Evolutionary conservation across 2,329 filamentous ascomycete species (phyloP).

Genomic region (Aspergillus viridinutans): DNA sequence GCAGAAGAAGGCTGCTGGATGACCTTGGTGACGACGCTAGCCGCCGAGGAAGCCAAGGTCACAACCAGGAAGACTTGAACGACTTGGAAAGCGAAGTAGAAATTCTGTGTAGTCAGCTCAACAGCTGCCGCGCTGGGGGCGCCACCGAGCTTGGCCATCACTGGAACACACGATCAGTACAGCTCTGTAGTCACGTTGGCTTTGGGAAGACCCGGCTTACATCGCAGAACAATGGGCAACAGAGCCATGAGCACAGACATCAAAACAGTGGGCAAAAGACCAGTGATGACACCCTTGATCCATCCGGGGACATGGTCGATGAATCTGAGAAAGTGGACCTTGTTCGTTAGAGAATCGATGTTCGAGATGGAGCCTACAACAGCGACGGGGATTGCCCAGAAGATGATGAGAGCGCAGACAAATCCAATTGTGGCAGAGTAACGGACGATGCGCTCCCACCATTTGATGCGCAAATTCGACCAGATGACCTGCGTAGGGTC

Average conservation of each 20-base stretch:
- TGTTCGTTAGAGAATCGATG: constrained; percentile 62
- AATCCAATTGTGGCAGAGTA: constrained; percentile 66
- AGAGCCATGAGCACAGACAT: constrained; percentile 82
- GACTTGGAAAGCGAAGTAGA: constrained; percentile 69
- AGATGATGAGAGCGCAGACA: constrained; percentile 73
- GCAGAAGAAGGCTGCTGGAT: constrained; percentile 58
- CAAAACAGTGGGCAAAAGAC: constrained; percentile 74
- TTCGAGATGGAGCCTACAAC: constrained; percentile 85
- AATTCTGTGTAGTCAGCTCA: constrained; percentile 85
- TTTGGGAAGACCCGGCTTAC: constrained; percentile 42
- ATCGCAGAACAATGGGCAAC: constrained; percentile 74
- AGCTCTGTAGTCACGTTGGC: neutral
- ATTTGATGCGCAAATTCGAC: constrained; percentile 75
- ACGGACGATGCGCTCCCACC: constrained; percentile 79
- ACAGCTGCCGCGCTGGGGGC: constrained; percentile 74
- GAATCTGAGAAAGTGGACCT: constrained; percentile 67
- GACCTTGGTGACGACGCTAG: constrained; percentile 62
- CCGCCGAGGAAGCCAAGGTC: constrained; percentile 75
- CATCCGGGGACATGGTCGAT: constrained; percentile 64
- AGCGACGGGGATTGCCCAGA: constrained; percentile 76
- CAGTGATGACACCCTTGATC: constrained; percentile 80
- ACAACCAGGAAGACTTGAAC: constrained; percentile 88
- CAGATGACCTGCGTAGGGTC: constrained; percentile 80
- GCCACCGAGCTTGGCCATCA: constrained; percentile 74
- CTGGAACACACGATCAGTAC: constrained; percentile 31